Conservation (phyloP, 495 filamentous ascomycete genomes). For the Cairneyella variabilis region DNA sequence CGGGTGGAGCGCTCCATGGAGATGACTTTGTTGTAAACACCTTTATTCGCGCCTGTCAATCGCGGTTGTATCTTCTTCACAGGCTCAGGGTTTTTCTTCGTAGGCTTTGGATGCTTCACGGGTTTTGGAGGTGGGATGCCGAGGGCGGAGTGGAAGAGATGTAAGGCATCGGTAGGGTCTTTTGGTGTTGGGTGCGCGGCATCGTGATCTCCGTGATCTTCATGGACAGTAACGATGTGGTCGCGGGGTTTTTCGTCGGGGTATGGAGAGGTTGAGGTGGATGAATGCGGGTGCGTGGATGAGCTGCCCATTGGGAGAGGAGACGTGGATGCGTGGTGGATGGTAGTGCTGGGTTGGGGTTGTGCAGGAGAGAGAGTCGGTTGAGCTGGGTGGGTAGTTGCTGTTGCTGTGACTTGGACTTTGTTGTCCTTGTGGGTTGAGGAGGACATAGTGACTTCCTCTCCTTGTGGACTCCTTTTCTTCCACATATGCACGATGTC, state of each 20-base stretch:
- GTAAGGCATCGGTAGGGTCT: neutral
- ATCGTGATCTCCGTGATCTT: neutral
- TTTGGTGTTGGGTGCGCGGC: neutral
- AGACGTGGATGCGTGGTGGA: neutral
- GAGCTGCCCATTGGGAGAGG: neutral
- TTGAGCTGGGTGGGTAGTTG: neutral
- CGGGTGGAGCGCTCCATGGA: neutral
- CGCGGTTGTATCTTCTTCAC: slow-evolving; percentile 1
- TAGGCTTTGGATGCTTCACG: neutral
- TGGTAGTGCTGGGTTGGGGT: neutral
- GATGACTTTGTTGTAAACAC: slow-evolving; percentile 19
- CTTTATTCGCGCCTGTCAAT: slow-evolving; percentile 11
- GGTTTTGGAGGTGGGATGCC: slow-evolving; percentile 11
- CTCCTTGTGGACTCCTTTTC: no score
- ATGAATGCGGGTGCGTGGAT: neutral
- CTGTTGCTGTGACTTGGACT: neutral
- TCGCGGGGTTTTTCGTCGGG: neutral
- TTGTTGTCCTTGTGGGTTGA: no score
- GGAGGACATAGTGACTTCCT: no score
- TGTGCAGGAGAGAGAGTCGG: neutral
- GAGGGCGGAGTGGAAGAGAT: slow-evolving; percentile 15
- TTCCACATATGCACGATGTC: no score
- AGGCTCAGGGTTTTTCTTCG: slow-evolving; percentile 1
- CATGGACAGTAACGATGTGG: neutral
- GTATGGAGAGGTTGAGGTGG: neutral